Conservation (phyloP, 2,329 filamentous ascomycete species). For the Alternaria ethzedia region DNA sequence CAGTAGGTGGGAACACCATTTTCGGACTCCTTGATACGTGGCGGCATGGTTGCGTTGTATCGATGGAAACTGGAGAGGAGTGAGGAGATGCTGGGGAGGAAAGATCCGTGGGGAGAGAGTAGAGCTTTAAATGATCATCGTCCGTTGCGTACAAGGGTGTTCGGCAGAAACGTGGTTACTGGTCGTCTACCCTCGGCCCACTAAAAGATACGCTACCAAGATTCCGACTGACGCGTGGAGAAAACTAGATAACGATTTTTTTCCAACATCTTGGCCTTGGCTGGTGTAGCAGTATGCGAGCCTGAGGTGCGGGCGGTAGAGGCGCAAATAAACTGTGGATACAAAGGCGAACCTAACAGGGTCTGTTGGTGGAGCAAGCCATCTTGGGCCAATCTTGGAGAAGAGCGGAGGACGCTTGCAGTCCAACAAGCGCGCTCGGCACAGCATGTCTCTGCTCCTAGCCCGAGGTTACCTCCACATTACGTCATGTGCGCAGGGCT, state of each 20-base stretch:
- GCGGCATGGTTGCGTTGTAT: conserved; percentile 30
- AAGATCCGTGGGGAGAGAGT: conserved; percentile 25
- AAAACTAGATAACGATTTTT: conserved; percentile 36
- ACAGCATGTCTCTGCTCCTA: conserved; percentile 26
- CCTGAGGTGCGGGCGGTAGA: conserved; percentile 29
- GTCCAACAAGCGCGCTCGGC: conserved; percentile 33
- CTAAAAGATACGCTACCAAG: conserved; percentile 27
- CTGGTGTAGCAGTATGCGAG: conserved; percentile 32
- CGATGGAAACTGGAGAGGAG: conserved; percentile 26
- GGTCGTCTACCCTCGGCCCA: conserved; percentile 23
- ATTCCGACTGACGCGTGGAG: conserved; percentile 32
- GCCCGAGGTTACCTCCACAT: conserved; percentile 22
- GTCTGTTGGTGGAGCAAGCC: conserved; percentile 26
- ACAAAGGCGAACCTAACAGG: conserved; percentile 33
- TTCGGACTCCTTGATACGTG: conserved; percentile 32
- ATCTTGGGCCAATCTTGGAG: conserved; percentile 32
- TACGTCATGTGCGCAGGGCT: conserved; percentile 26
- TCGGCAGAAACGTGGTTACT: conserved; percentile 20
- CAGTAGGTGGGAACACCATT: conserved; percentile 38
- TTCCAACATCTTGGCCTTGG: conserved; percentile 38
- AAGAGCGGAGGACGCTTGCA: conserved; percentile 29
- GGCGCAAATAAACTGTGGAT: conserved; percentile 37
- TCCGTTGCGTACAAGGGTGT: conserved; percentile 16
- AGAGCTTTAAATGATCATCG: conserved; percentile 34
- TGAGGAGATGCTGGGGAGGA: conserved; percentile 30